Conservation (phyloP, 805 yeast species). For the Yamadazyma sp. region DNA sequence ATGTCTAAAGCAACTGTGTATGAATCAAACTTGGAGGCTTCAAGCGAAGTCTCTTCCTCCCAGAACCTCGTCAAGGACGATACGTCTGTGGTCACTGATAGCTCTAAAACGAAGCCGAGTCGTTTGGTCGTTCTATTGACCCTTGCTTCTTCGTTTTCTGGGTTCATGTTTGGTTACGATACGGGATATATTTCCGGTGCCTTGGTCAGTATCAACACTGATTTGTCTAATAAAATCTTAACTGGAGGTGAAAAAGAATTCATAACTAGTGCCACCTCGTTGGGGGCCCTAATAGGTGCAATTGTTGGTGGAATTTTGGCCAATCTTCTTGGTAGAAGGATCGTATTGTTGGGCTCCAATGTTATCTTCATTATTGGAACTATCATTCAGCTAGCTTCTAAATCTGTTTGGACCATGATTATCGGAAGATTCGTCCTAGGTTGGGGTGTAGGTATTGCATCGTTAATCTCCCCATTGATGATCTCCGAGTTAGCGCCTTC, state of each 20-base stretch:
- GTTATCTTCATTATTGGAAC: constrained; percentile 83
- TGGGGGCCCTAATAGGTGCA: constrained; percentile 87
- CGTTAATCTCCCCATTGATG: constrained; percentile 90
- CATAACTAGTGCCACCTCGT: constrained; percentile 91
- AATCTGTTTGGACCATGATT: constrained; percentile 86
- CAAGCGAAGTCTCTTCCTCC: constrained; percentile 8
- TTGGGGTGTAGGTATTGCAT: constrained; percentile 94
- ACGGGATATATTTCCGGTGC: constrained; percentile 97
- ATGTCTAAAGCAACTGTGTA: constrained; percentile 7
- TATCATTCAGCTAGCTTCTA: constrained; percentile 76
- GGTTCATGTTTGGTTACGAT: constrained; percentile 96
- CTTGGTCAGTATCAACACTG: constrained; percentile 78
- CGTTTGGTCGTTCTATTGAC: constrained; percentile 67
- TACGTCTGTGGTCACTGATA: not conserved
- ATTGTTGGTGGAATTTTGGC: constrained; percentile 78
- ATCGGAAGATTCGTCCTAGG: constrained; percentile 92
- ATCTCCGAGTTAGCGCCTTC: constrained; percentile 92
- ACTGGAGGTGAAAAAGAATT: constrained; percentile 81
- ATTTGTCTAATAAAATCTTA: constrained; percentile 56
- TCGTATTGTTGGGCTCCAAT: constrained; percentile 80
- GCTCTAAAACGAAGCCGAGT: constrained; percentile 46
- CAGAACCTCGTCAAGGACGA: constrained; percentile 1
- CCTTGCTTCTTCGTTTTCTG: constrained; percentile 82
- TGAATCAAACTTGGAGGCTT: constrained; percentile 4
- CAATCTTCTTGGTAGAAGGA: constrained; percentile 81